Percentiles rank a stretch among this genome's conserved stretches.
Evolutionary conservation across 2,329 filamentous ascomycete species (phyloP).

Genomic region (Hypoxylon sp.): DNA sequence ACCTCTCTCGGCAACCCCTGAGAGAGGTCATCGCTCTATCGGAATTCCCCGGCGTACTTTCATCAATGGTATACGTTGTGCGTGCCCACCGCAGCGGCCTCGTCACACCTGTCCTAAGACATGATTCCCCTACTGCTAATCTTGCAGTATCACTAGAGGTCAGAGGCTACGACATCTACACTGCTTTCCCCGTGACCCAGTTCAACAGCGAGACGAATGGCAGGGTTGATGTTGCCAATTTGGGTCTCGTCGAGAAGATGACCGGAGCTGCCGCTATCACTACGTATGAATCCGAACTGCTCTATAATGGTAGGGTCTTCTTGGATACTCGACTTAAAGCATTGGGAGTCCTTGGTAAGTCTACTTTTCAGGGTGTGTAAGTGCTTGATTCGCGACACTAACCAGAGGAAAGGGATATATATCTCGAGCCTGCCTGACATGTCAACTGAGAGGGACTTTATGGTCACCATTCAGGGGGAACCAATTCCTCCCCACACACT

Average conservation of each 20-base stretch:
- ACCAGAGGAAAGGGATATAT: constrained; percentile 74
- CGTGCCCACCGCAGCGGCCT: constrained; percentile 78
- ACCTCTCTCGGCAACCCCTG: constrained; percentile 74
- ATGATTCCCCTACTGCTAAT: constrained; percentile 63
- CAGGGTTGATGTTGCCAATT: constrained; percentile 71
- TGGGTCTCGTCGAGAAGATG: constrained; percentile 91
- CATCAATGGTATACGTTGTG: constrained; percentile 75
- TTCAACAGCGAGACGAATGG: constrained; percentile 65
- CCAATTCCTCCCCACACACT: constrained; percentile 79
- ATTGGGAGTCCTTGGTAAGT: constrained; percentile 78
- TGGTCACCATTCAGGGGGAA: constrained; percentile 80
- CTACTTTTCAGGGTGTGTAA: background rate
- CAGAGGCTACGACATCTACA: constrained; percentile 85
- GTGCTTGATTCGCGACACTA: constrained; percentile 21
- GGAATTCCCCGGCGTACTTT: constrained; percentile 79
- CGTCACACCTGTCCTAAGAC: constrained; percentile 68
- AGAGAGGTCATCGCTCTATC: constrained; percentile 79
- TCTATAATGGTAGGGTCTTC: constrained; percentile 70
- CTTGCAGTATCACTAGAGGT: constrained; percentile 74
- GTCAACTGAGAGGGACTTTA: constrained; percentile 75
- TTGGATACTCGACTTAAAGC: constrained; percentile 83
- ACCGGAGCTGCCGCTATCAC: constrained; percentile 85
- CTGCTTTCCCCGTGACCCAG: constrained; percentile 75
- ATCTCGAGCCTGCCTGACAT: constrained; percentile 77
- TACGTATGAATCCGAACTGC: constrained; percentile 70